Evolutionary conservation across 2,329 filamentous ascomycete species (phyloP), one percentile per base, ranked within the genome.

Genomic region (Penicillium sp.): DNA sequence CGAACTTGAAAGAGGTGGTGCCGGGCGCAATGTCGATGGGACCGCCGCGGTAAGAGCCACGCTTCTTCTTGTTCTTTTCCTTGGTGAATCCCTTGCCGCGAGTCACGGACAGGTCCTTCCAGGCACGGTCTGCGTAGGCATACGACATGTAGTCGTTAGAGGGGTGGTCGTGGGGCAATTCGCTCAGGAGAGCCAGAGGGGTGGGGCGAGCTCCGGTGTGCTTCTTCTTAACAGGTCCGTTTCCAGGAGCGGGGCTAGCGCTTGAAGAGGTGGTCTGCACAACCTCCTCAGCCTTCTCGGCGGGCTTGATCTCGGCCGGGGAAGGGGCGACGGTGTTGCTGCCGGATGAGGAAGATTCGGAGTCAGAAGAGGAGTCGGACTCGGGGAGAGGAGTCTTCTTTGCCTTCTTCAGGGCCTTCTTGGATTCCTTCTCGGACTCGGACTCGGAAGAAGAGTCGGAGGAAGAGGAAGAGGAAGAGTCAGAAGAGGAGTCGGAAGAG

Each of bases 11-110:
- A 58, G 90, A 89, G 13, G 54, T 46, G 77, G 93, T 93, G 63
- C 89, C 89, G 21, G 88, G 86, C 15, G 83, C 78, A 53, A 93
- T 89, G 73, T 99, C 93, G 69, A 99, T 96, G 52, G 84, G 77
- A 7, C 94, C 94, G 45, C 94, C 94, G 48, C 89, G 87, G 82
- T 96, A 99, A 65, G 89, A 91, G 50, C 94, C 94, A 67, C 87
- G 84, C 83, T 92, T 93, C 84, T 92, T 94, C 83, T 99, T 99
- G 80, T 99, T 99, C 87, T 99, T 99, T 81, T 97, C 94, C 82
- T 99, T 99, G 59, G 93, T 97, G 78, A 99, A 99, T 4, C 91
- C 92, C 80, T 97, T 97, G 69, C 94, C 94, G 74, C 89, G 91
- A 33, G 93, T 97, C 40, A 96, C 85, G 49, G 92, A 90, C 62